Percentiles rank a stretch among this genome's conserved stretches.
phyloP scores from a whole-genome alignment of 345 rosid species.

The Durio zibethinus region DNA sequence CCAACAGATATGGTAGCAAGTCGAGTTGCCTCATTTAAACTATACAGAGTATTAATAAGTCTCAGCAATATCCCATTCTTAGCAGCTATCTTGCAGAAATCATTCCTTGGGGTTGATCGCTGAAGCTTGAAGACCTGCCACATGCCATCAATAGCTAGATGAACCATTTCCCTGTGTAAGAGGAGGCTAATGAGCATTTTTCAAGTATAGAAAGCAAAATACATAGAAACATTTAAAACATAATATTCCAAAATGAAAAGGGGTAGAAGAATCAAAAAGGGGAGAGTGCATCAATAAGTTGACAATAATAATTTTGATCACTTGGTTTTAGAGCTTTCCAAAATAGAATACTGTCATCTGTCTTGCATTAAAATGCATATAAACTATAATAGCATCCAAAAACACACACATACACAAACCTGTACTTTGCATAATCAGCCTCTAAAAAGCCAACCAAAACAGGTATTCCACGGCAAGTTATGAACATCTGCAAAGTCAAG shows the following conservation, averaged over 20 bases:
- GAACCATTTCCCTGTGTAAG: conserved; percentile 95
- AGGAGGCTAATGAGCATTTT: conserved; percentile 31
- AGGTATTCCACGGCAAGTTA: conserved; percentile 96
- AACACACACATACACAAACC: conserved; percentile 39
- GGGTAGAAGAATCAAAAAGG: not conserved
- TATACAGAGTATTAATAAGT: conserved; percentile 90
- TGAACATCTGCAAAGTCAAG: conserved; percentile 97
- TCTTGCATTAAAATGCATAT: not conserved
- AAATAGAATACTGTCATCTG: not conserved
- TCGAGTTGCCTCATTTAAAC: conserved; percentile 94
- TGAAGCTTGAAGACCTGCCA: conserved; percentile 99
- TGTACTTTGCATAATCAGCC: conserved; percentile 93
- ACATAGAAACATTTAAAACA: not conserved
- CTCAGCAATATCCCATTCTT: conserved; percentile 82
- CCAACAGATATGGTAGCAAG: conserved; percentile 69
- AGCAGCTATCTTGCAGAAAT: conserved; percentile 93
- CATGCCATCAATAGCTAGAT: conserved; percentile 98
- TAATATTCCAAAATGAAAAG: not conserved
- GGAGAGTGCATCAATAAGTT: not conserved
- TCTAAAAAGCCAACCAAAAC: conserved; percentile 92
- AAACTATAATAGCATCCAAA: not conserved
- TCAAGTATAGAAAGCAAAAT: conserved; percentile 5
- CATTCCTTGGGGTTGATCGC: conserved; percentile 88
- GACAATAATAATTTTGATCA: not conserved
- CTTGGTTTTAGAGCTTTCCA: not conserved